Base-by-base conservation (phyloP, 2,329 filamentous ascomycete genomes). In the Hymenoscyphus occultus region DNA sequence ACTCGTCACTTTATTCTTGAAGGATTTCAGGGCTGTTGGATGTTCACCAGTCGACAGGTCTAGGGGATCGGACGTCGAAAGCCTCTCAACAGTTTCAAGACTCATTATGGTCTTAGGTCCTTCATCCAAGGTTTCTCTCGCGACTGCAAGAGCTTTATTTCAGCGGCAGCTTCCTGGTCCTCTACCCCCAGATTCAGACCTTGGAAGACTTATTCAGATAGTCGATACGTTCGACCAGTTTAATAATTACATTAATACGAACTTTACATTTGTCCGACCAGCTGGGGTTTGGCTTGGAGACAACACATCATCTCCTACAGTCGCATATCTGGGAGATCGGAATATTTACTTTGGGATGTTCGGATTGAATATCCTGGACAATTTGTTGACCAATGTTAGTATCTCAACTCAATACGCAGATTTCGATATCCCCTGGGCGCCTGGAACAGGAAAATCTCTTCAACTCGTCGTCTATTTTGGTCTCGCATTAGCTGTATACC, bases 401-500 rank as follows among this genome's bases (percentile, higher is more conserved):
- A 93, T 97, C 66, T 81, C 83, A 2, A 90, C 89, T 1, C 84
- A 86, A 60, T 97, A 89, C 76, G 84, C 90, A 59, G 79, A 85
- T 13, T 96, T 97, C 72, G 91, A 91, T 68, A 83, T 86, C 0
- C 90, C 91, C 0, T 93, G 88, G 78, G 80, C 84, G 32, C 86
- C 90, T 0, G 81, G 81, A 22, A 86, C 87, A 9, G 91, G 91
- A 22, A 82, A 93, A 60, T 88, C 89, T 0, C 78, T 97, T 31
- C 91, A 96, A 74, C 81, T 96, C 19, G 86, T 94, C 51, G 81
- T 91, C 9, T 97, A 97, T 77, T 90, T 95, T 74, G 87, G 90
- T 14, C 82, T 97, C 9, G 91, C 89, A 0, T 87, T 96, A 77
- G 83, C 86, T 6, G 87, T 88, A 1, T 95, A 90, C 71, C 92